phyloP scores from a whole-genome alignment of 2,329 filamentous ascomycete genomes.

The Calonectria pteridis region DNA sequence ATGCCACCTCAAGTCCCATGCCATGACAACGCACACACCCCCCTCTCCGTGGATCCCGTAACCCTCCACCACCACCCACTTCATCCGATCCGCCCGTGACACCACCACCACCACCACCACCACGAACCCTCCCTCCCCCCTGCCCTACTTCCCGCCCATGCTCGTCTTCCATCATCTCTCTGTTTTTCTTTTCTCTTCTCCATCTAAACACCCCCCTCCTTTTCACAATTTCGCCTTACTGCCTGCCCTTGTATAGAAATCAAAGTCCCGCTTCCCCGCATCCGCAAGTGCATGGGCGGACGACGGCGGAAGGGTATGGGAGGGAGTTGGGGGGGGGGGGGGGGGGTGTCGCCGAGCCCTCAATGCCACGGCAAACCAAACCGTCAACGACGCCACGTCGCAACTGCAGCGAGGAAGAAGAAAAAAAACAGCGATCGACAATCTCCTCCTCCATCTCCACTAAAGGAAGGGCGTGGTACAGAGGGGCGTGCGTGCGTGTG shows the following conservation, averaged over 20 bases:
- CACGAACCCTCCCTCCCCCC: background rate
- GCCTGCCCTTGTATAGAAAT: background rate
- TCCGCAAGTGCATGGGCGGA: background rate
- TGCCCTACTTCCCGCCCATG: background rate
- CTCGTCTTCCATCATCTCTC: background rate
- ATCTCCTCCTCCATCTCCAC: background rate
- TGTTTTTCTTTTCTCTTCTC: background rate
- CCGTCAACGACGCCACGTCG: conserved; percentile 20
- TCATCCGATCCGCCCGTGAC: background rate
- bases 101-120: background rate
- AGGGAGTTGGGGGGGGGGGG: background rate
- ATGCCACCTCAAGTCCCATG: background rate
- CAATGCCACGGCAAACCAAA: background rate
- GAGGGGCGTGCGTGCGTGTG: background rate
- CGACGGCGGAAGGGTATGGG: background rate
- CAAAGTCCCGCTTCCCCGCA: conserved; percentile 18
- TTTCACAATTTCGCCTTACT: background rate
- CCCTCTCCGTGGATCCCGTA: background rate
- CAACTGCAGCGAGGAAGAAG: background rate
- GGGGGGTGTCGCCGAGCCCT: background rate
- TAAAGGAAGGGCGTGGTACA: background rate
- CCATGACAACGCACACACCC: conserved; percentile 4
- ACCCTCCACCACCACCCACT: background rate
- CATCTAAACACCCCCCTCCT: background rate
- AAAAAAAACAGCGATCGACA: background rate